phyloP scores from a whole-genome alignment of 768 basidiomycete species.

The Cystobasidium tubakii region DNA sequence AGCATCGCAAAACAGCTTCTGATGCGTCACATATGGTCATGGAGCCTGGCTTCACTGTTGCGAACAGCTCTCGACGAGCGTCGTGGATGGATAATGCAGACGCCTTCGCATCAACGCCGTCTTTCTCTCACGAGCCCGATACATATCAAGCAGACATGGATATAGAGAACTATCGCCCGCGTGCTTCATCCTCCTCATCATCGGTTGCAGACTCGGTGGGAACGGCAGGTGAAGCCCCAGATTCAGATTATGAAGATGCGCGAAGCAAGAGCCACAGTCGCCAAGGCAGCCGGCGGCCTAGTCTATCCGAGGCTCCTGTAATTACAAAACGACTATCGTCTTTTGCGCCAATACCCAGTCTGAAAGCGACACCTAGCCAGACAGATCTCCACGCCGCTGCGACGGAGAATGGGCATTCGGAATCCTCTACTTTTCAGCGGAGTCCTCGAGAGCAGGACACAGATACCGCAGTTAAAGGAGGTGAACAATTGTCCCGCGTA shows the following conservation, averaged over 20 bases:
- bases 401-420: not conserved
- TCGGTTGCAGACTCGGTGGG: constrained; percentile 22
- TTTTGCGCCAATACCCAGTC: constrained; percentile 23
- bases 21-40: constrained; percentile 17
- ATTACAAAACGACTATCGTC: constrained; percentile 22
- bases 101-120: constrained; percentile 8
- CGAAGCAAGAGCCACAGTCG: not conserved
- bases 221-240: constrained; percentile 29
- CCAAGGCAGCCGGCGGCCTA: constrained; percentile 6
- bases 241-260: constrained; percentile 29
- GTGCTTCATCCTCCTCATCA: constrained; percentile 10
- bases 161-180: not conserved
- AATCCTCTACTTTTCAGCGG: not conserved
- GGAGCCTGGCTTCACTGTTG: not conserved
- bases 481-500: not conserved
- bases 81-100: not conserved
- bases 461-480: not conserved
- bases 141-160: not conserved
- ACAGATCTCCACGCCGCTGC: not conserved
- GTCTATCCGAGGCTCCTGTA: not conserved
- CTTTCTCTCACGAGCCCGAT: not conserved
- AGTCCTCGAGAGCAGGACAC: not conserved
- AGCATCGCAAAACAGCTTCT: constrained; percentile 17
- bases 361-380: constrained; percentile 8
- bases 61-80: not conserved